Percentiles rank a stretch among this genome's conserved stretches.
Evolutionary conservation across 768 basidiomycete genomes (phyloP).

Genomic region (Mycena albidolilacea): DNA sequence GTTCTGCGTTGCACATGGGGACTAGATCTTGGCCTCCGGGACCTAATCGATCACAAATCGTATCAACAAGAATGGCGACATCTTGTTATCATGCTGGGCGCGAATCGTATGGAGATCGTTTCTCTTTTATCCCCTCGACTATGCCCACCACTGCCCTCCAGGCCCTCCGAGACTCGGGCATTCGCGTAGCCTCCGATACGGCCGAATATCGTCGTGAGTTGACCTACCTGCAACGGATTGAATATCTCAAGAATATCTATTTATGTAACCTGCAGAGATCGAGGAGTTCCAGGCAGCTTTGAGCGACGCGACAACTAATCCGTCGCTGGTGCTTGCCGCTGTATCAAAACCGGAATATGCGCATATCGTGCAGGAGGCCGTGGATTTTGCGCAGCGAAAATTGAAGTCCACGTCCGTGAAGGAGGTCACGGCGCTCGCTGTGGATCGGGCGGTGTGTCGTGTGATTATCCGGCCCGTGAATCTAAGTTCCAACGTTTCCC

Average conservation of each 20-base stretch:
- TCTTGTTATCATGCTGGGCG: constrained; percentile 6
- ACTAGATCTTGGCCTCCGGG: not conserved
- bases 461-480: not conserved
- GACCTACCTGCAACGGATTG: not conserved
- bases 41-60: constrained; percentile 5
- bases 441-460: constrained; percentile 50
- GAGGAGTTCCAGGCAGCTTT: constrained; percentile 45
- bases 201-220: constrained; percentile 51
- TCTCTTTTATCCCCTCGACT: not conserved
- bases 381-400: constrained; percentile 42
- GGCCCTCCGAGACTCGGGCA: constrained; percentile 46
- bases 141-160: constrained; percentile 47
- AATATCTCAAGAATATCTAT: not conserved
- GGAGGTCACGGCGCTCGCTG: constrained; percentile 44
- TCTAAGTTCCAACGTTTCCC: not conserved
- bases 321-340: constrained; percentile 51
- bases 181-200: constrained; percentile 52
- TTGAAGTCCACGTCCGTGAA: constrained; percentile 37
- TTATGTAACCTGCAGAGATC: constrained; percentile 44
- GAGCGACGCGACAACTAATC: constrained; percentile 55
- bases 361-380: constrained; percentile 49
- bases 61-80: constrained; percentile 32
- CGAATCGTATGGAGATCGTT: not conserved
- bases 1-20: not conserved
- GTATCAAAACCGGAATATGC: constrained; percentile 52